phyloP scores from a whole-genome alignment of 2,329 filamentous ascomycete genomes.

The Ophiostoma sp. region DNA sequence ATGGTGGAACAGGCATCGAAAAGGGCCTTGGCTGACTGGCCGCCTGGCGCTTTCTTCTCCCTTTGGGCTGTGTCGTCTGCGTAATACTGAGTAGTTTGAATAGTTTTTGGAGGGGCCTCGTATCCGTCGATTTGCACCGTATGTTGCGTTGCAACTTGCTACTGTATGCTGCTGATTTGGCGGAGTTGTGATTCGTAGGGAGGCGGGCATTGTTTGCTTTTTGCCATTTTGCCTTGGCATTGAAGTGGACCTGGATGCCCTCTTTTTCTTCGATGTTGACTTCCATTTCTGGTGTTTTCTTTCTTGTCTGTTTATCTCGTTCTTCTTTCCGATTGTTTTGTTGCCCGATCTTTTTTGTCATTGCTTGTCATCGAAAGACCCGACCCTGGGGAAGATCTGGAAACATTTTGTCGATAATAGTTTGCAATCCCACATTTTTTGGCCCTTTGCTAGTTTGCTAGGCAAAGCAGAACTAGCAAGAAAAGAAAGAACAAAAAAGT shows the following conservation, averaged over 20 bases:
- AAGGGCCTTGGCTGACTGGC: background rate
- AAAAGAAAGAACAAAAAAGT: background rate
- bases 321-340: background rate
- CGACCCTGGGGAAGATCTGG: background rate
- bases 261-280: background rate
- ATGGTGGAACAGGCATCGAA: background rate
- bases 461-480: background rate
- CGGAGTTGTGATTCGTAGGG: background rate
- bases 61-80: background rate
- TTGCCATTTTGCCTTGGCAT: conserved; percentile 3
- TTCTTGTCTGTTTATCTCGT: background rate
- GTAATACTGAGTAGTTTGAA: conserved; percentile 6
- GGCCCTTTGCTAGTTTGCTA: background rate
- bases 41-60: background rate
- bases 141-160: background rate
- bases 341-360: background rate
- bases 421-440: background rate
- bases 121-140: conserved; percentile 1
- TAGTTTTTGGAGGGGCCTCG: background rate
- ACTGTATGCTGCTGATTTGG: background rate
- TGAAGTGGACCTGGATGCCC: background rate
- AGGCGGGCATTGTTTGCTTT: background rate
- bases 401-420: background rate
- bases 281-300: background rate
- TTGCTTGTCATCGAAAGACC: background rate